Evolutionary conservation across 2,329 filamentous ascomycete genomes (phyloP).

Genomic region (Aureobasidium namibiae): DNA sequence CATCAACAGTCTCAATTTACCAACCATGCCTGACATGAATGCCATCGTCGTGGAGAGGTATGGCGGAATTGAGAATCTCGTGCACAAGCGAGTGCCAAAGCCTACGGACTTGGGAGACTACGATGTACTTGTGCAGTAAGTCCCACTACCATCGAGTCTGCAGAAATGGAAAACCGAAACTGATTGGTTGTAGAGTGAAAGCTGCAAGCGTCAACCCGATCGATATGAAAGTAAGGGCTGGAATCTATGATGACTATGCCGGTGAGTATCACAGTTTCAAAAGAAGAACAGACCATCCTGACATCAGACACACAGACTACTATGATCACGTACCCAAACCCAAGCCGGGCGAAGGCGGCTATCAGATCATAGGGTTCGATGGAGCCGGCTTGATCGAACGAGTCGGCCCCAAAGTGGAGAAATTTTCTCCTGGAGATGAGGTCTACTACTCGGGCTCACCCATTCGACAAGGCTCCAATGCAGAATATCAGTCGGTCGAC

Average conservation of each 20-base stretch:
- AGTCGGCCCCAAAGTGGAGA: constrained; percentile 24
- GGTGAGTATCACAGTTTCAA: not conserved
- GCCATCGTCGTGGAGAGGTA: constrained; percentile 26
- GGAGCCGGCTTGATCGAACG: constrained; percentile 32
- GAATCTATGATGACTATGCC: constrained; percentile 29
- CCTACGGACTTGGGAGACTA: constrained; percentile 25
- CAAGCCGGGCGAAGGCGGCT: constrained; percentile 17
- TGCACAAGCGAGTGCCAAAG: constrained; percentile 24
- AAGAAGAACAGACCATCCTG: not conserved
- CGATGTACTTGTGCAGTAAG: constrained; percentile 30
- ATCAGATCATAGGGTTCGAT: constrained; percentile 38
- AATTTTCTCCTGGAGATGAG: constrained; percentile 36
- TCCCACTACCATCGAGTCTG: not conserved
- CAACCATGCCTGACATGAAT: constrained; percentile 20
- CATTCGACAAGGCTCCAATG: constrained; percentile 34
- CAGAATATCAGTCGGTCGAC: constrained; percentile 37
- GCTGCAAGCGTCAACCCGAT: constrained; percentile 34
- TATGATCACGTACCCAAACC: constrained; percentile 22
- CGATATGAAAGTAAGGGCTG: constrained; percentile 29
- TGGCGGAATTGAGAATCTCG: constrained; percentile 23
- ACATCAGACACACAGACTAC: constrained; percentile 21
- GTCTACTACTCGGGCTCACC: constrained; percentile 36
- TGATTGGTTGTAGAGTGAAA: constrained; percentile 22
- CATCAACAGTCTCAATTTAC: not conserved
- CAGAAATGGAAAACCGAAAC: not conserved